Evolutionary conservation across 805 yeast species (phyloP), one percentile per base, ranked within the genome.

Genomic region (Yamadazyma olivae): DNA sequence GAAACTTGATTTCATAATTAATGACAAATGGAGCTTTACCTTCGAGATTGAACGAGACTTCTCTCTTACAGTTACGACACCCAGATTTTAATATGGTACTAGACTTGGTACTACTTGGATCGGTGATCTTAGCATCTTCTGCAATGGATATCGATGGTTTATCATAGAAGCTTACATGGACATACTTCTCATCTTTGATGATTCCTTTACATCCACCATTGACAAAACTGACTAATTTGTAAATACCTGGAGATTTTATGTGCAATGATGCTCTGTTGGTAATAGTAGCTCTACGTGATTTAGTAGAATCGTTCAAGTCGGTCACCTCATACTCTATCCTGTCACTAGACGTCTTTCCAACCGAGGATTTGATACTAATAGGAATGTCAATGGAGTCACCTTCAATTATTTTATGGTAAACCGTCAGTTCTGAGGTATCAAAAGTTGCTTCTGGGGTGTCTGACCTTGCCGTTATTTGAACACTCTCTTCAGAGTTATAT

Each of bases 21-120:
- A 89, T 61, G n/a, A 74, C 58, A 45, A 87, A 87, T 17, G 91
- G 90, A 1, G 80, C 68, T 5, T 74, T 57, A 1, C 88, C 91
- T 26, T 59, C 60, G 23, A 83, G 55, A 2, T 68, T 53, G 22
- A 84, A 37, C 6, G 44, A 47, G 7, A 63, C 48, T 14, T 48
- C 45, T 23, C 57, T 52, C 2, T 38, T 35, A 21, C 62, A 54
- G 19, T 51, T 46, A 33, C 61, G 65, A 36, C 74, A 67, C 3
- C 61, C 50, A 5, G 69, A 47, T 1, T 41, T 34, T 57, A 53
- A 19, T 45, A 57, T 6, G 41, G 35, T 13, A 41, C 44, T n/a
- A 35, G 36, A 39, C 16, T 47, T 43, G 6, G 40, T 49, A 25
- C 48, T 40, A 5, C 44, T 16, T 1, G 8, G 47, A 24, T 29